Evolutionary conservation across 1,139 yeast species (phyloP).

Genomic region (Suhomyces taliae): DNA sequence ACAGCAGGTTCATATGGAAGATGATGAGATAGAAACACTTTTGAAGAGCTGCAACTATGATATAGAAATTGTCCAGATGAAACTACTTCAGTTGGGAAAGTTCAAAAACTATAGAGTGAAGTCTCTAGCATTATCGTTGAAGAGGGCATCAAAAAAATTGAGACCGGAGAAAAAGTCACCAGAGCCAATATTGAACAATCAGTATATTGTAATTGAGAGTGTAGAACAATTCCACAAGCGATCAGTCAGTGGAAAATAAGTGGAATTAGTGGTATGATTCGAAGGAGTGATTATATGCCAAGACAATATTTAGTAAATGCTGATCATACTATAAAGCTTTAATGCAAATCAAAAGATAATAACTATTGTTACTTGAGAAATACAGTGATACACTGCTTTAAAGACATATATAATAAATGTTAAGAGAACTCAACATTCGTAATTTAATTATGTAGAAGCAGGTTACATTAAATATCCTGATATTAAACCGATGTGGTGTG

Average conservation of each 20-base stretch:
- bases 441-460: too few species aligned
- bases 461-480: too few species aligned
- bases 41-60: slow-evolving; percentile 35
- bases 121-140: background rate
- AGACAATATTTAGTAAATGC: too few species aligned
- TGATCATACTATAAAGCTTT: too few species aligned
- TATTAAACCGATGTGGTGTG: too few species aligned
- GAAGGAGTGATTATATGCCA: too few species aligned
- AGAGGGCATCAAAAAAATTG: background rate
- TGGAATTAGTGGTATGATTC: too few species aligned
- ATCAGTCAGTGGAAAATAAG: background rate
- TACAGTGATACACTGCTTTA: too few species aligned
- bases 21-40: slow-evolving; percentile 33
- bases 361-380: too few species aligned
- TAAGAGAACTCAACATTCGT: too few species aligned
- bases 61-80: slow-evolving; percentile 22
- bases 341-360: too few species aligned
- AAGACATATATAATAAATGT: too few species aligned
- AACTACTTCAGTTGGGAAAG: background rate
- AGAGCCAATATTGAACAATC: background rate
- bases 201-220: background rate
- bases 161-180: background rate
- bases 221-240: background rate
- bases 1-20: slow-evolving; percentile 44
- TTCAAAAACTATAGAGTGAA: background rate